phyloP scores from a whole-genome alignment of 305 asterid species.

The Plantago rigida region DNA sequence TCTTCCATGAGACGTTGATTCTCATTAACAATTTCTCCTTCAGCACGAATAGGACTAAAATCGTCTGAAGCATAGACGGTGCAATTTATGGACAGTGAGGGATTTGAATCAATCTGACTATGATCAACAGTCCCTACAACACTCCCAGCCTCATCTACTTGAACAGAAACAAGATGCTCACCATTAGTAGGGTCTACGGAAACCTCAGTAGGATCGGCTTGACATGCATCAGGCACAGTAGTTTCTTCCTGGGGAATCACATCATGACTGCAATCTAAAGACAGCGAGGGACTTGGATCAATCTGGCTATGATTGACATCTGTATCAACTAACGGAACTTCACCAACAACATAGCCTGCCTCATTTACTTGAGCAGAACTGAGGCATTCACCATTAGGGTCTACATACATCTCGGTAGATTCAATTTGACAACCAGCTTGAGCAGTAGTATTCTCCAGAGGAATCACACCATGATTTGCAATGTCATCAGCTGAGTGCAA shows the following conservation, averaged over 20 bases:
- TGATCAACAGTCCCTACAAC: slow-evolving; percentile 2
- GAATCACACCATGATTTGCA: neutral
- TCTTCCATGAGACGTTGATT: slow-evolving; percentile 15
- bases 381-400: slow-evolving; percentile 13
- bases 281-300: neutral
- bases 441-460: neutral
- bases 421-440: neutral
- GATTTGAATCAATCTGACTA: slow-evolving; percentile 6
- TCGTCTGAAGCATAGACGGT: slow-evolving; percentile 10
- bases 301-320: slow-evolving; percentile 8
- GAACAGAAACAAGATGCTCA: slow-evolving; percentile 5
- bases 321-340: too few relatives aligned
- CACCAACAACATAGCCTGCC: slow-evolving; percentile 3
- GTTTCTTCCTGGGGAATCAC: neutral
- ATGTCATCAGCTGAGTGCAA: too few relatives aligned
- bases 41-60: slow-evolving; percentile 6
- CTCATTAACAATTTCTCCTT: slow-evolving; percentile 5
- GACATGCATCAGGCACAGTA: neutral
- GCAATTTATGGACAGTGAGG: slow-evolving; percentile 6
- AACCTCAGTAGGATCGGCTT: neutral
- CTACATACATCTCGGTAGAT: neutral
- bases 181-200: slow-evolving; percentile 2
- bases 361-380: slow-evolving; percentile 11
- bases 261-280: too few relatives aligned
- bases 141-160: neutral